Evolutionary conservation across 345 rosid genomes (phyloP), one percentile per base, ranked within the genome.

Genomic region (Passiflora organensis): DNA sequence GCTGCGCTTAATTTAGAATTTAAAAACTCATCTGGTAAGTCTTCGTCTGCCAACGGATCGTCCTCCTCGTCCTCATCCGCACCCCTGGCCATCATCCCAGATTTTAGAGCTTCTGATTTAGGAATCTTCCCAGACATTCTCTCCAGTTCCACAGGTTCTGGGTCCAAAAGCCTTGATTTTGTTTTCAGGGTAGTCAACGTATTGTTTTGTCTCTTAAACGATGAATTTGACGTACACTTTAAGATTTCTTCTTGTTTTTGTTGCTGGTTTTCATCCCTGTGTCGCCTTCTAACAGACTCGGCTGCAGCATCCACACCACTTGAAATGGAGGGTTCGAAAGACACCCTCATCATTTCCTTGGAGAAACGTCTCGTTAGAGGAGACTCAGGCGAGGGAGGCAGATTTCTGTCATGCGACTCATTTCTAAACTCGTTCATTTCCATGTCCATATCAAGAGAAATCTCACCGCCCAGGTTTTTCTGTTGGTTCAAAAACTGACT

Each of bases 91-190:
- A 78, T 14, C 22, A 76, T 0, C 32, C 87, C 95, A 1, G 96
- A 85, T 68, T 22, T 72, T 8, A 83, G 4, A 36, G 58, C 82
- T 21, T 76, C 87, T 1, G 96, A 91, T 60, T 65, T 85, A 43
- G 56, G 61, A 3, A 75, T 49, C 63, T 67, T 55, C 18, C 69
- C 81, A 0, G 64, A 78, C 43, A 65, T 66, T 12, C 71, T 39
- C 17, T 63, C 83, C 19, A 63, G 10, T n/a, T 71, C 81, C 8
- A 84, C 83, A 9, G 64, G 80, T 0, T 81, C 72, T 24, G 82
- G 91, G 66, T 91, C 98, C 49, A 81, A 72, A 13, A 91, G 82
- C 74, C 98, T 84, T 0, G 96, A 89, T 62, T 78, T 81, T 4
- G 95, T 84, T 67, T 76, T 87, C 4, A 63, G 16, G 36, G 76